These are phyloP conservation scores for Lathyrus tuberosus DNA, from an alignment of 306 rosid species.

Conservation along the genomic window DNA sequence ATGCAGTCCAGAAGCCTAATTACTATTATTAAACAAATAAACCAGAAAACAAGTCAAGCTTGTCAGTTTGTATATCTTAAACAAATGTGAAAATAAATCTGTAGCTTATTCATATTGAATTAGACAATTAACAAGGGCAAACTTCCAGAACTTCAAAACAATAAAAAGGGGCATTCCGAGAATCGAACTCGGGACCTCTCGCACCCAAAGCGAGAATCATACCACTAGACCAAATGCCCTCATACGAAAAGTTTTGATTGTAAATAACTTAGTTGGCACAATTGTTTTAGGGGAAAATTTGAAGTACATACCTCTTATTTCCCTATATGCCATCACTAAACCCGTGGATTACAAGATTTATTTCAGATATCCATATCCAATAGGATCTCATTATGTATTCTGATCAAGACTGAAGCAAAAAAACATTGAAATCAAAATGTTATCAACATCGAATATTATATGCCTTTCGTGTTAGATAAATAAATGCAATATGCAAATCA, in stretches of 20 bases:
- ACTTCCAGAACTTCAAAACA: too few relatives aligned
- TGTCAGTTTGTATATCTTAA: neutral
- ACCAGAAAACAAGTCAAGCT: neutral
- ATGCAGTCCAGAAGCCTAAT: too few relatives aligned
- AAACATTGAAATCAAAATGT: neutral
- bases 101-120: too few relatives aligned
- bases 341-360: neutral
- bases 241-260: neutral
- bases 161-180: neutral
- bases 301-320: neutral
- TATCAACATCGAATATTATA: neutral
- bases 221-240: constrained; percentile 55
- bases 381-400: neutral
- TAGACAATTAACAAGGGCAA: too few relatives aligned
- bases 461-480: neutral
- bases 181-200: constrained; percentile 18
- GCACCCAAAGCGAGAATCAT: constrained; percentile 58
- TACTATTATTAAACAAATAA: too few relatives aligned
- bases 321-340: neutral
- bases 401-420: neutral
- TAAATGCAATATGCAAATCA: neutral
- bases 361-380: neutral
- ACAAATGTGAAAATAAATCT: too few relatives aligned
- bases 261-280: neutral
- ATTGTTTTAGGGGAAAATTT: neutral